A percentile compares a stretch with the other conserved stretches of the same genome.
Evolutionary conservation across 768 basidiomycete species (phyloP).

Genomic region (Coprinopsis sp.): DNA sequence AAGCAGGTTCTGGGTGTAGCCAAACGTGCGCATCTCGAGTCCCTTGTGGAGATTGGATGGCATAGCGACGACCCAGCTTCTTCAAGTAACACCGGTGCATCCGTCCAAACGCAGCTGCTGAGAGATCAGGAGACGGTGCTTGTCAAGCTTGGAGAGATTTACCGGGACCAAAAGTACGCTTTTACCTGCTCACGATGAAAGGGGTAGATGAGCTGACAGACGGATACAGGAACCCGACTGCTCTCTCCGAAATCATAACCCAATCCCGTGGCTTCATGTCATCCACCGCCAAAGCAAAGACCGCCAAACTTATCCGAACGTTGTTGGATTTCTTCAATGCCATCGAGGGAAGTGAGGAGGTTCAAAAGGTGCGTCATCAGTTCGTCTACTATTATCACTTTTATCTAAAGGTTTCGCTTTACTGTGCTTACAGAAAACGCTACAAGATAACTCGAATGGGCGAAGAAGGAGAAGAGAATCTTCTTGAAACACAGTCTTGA

Average conservation of each 20-base stretch:
- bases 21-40: slow-evolving; percentile 20
- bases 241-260: slow-evolving; percentile 82
- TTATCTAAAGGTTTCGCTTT: neutral
- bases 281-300: slow-evolving; percentile 95
- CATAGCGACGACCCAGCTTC: slow-evolving; percentile 16
- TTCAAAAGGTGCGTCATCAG: neutral
- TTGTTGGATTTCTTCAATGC: neutral
- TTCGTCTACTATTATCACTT: neutral
- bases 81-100: slow-evolving; percentile 23
- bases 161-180: slow-evolving; percentile 80
- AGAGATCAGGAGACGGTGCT: slow-evolving; percentile 83
- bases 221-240: slow-evolving; percentile 68
- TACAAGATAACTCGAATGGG: slow-evolving; percentile 90
- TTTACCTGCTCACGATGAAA: slow-evolving; percentile 2
- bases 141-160: slow-evolving; percentile 79
- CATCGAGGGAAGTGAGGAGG: too few species aligned
- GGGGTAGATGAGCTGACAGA: neutral
- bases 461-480: slow-evolving; percentile 85
- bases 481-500: slow-evolving; percentile 95
- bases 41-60: neutral
- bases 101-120: slow-evolving; percentile 54
- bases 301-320: slow-evolving; percentile 91
- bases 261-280: slow-evolving; percentile 84
- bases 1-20: slow-evolving; percentile 57
- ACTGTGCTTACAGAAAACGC: slow-evolving; percentile 74